A percentile compares a stretch with the other conserved stretches of the same genome.
These are phyloP conservation scores for Aspergillus persii DNA, from an alignment of 2,329 filamentous ascomycete species.

Conservation along the genomic window DNA sequence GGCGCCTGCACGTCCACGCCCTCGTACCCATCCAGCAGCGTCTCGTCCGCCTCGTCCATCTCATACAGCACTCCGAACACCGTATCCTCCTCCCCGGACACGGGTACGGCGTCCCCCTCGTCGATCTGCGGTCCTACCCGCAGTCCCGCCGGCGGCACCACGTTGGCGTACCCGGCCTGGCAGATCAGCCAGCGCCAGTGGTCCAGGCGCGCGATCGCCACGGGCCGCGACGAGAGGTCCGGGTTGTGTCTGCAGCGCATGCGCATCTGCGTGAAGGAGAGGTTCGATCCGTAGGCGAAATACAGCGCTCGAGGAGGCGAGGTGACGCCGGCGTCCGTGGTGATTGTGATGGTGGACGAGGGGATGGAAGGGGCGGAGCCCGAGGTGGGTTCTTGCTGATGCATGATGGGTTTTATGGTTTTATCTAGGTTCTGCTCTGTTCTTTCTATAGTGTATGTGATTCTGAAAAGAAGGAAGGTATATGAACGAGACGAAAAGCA, in stretches of 20 bases:
- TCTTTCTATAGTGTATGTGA: not conserved
- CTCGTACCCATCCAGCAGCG: constrained; percentile 39
- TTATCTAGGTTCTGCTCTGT: constrained; percentile 5
- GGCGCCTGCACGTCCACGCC: constrained; percentile 29
- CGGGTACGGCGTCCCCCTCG: constrained; percentile 18
- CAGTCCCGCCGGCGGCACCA: constrained; percentile 29
- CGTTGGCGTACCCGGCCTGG: constrained; percentile 42
- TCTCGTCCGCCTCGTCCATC: constrained; percentile 37
- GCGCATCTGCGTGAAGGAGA: constrained; percentile 42
- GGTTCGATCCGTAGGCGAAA: constrained; percentile 46
- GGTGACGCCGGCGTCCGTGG: constrained; percentile 20
- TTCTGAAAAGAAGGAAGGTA: too few species aligned
- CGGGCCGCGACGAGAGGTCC: constrained; percentile 31
- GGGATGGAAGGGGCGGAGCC: not conserved
- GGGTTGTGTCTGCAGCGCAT: constrained; percentile 35
- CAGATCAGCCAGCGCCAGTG: constrained; percentile 44
- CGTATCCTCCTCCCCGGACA: constrained; percentile 24
- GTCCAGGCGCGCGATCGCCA: constrained; percentile 40
- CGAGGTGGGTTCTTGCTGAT: not conserved
- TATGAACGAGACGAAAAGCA: too few species aligned
- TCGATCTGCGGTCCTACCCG: constrained; percentile 22
- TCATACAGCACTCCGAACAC: constrained; percentile 44
- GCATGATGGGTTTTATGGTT: constrained; percentile 3
- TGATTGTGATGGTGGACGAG: constrained; percentile 3
- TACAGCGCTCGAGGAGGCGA: constrained; percentile 32